Conservation (phyloP, 495 filamentous ascomycete species). For the Aspergillus sclerotioniger region DNA sequence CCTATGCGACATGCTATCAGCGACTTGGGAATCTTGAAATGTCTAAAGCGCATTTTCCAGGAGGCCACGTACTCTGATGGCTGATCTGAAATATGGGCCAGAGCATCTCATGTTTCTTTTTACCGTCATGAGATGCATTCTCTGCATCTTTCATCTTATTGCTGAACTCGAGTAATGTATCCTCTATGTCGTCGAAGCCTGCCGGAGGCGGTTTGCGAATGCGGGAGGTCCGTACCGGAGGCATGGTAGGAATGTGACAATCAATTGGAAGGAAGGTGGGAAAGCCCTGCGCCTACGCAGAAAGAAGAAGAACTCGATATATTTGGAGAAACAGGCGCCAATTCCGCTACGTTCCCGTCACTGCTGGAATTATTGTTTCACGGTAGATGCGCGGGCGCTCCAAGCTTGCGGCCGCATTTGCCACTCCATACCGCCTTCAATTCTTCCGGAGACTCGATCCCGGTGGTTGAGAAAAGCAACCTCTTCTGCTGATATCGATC, state of each 20-base stretch:
- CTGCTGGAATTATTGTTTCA: neutral
- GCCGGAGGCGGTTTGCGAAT: conserved; percentile 89
- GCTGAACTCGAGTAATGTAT: conserved; percentile 89
- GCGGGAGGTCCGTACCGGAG: conserved; percentile 72
- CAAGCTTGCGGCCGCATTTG: conserved; percentile 4
- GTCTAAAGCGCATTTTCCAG: neutral
- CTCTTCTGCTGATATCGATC: neutral
- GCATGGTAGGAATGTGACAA: conserved; percentile 57
- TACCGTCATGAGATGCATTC: conserved; percentile 71
- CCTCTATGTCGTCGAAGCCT: conserved; percentile 95
- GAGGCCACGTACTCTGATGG: conserved; percentile 71
- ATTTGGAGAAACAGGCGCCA: no score
- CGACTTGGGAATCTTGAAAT: neutral
- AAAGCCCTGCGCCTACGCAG: conserved; percentile 1
- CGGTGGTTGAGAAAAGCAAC: neutral
- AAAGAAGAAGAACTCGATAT: conserved; percentile 8
- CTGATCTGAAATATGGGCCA: conserved; percentile 98
- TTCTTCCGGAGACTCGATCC: neutral
- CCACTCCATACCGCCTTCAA: conserved; percentile 12
- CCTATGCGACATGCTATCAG: conserved; percentile 36
- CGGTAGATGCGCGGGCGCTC: neutral
- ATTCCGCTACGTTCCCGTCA: no score
- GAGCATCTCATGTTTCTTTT: conserved; percentile 80
- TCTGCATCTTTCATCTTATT: conserved; percentile 99
- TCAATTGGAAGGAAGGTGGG: neutral